These are phyloP conservation scores for Biscutella laevigata DNA, from an alignment of 441 rosid genomes.

Conservation along the genomic window DNA sequence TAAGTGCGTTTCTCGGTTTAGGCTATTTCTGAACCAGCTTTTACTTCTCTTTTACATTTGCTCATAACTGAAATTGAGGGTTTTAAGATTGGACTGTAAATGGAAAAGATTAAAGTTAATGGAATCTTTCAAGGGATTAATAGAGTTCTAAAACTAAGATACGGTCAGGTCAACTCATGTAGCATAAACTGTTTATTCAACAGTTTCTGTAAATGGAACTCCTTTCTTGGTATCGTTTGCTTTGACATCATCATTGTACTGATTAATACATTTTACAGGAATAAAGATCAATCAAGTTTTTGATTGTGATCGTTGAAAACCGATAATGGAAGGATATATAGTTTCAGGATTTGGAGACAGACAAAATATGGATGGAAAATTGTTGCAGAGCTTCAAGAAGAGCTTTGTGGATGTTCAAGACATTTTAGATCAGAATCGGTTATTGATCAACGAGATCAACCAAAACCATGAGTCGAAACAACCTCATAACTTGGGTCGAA, in stretches of 20 bases:
- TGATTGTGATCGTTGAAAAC: neutral
- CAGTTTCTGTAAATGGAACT: neutral
- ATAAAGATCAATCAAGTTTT: slow-evolving; percentile 3
- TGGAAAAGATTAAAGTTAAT: neutral
- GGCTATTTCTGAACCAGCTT: slow-evolving; percentile 11
- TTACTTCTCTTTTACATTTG: neutral
- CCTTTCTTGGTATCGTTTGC: neutral
- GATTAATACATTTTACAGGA: slow-evolving; percentile 6
- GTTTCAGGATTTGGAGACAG: slow-evolving; percentile 58
- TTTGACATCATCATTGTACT: neutral
- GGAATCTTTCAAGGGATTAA: slow-evolving; percentile 8
- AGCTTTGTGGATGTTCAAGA: slow-evolving; percentile 78
- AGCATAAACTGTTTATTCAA: neutral
- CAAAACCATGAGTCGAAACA: slow-evolving; percentile 82
- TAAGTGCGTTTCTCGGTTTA: neutral
- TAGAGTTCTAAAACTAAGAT: slow-evolving; percentile 8
- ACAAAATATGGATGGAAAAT: slow-evolving; percentile 51
- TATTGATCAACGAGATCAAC: slow-evolving; percentile 79
- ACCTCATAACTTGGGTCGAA: slow-evolving; percentile 69
- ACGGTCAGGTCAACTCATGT: slow-evolving; percentile 13
- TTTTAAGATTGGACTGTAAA: neutral
- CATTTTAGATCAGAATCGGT: slow-evolving; percentile 76
- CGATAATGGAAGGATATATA: slow-evolving; percentile 59
- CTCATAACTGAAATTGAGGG: slow-evolving; percentile 5
- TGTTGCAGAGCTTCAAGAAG: slow-evolving; percentile 64